Evolutionary conservation across 352 stramenopile species (phyloP).

Genomic region (Phytopythium kandeliae): DNA sequence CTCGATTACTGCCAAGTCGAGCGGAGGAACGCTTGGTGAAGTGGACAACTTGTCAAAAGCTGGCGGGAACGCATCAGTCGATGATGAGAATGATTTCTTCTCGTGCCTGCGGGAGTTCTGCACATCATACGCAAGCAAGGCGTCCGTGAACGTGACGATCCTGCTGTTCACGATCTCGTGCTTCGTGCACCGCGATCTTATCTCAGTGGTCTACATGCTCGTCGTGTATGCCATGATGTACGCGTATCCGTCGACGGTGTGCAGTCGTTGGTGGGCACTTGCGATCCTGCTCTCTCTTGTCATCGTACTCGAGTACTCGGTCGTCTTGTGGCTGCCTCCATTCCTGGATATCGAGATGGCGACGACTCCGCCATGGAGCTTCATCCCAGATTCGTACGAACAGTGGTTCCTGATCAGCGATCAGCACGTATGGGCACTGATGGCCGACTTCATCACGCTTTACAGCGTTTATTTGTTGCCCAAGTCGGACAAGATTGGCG

Average conservation of each 20-base stretch:
- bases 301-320: slow-evolving; percentile 63
- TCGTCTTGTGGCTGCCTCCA: slow-evolving; percentile 70
- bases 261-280: slow-evolving; percentile 46
- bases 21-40: neutral
- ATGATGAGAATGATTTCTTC: slow-evolving; percentile 55
- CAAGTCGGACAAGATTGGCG: slow-evolving; percentile 34
- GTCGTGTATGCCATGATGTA: slow-evolving; percentile 84
- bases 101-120: slow-evolving; percentile 57
- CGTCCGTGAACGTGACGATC: slow-evolving; percentile 75
- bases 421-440: slow-evolving; percentile 74
- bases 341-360: slow-evolving; percentile 51
- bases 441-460: slow-evolving; percentile 70
- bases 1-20: neutral
- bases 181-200: slow-evolving; percentile 73
- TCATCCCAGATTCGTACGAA: slow-evolving; percentile 47
- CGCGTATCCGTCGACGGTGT: slow-evolving; percentile 43
- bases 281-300: slow-evolving; percentile 50
- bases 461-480: slow-evolving; percentile 68
- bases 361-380: slow-evolving; percentile 50
- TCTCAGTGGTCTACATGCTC: slow-evolving; percentile 74
- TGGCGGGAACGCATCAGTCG: neutral
- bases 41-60: neutral
- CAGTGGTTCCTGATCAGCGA: slow-evolving; percentile 59
- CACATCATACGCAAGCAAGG: slow-evolving; percentile 65
- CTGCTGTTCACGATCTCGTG: slow-evolving; percentile 69